Conservation (phyloP, 495 filamentous ascomycete species). For the Pyronema domesticum region DNA sequence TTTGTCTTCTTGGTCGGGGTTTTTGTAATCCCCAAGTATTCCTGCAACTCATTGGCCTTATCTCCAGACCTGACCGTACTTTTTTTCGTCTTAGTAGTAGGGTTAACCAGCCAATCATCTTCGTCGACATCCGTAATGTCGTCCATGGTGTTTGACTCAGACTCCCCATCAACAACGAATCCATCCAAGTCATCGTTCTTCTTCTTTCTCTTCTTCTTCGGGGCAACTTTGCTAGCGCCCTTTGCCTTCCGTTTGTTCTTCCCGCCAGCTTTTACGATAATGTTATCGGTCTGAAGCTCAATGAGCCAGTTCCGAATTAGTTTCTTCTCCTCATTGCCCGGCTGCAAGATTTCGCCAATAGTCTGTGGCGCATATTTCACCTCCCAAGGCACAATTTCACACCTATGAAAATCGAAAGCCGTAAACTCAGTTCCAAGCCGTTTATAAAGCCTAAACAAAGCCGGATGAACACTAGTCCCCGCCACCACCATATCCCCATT, state of each 20-base stretch:
- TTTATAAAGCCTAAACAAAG: conserved; percentile 35
- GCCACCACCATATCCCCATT: conserved; percentile 17
- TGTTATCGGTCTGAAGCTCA: conserved; percentile 50
- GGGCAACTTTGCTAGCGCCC: conserved; percentile 28
- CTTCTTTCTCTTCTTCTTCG: conserved; percentile 50
- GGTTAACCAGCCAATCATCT: conserved; percentile 28
- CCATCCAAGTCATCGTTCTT: conserved; percentile 54
- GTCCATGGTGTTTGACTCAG: conserved; percentile 58
- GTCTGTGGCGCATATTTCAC: conserved; percentile 70
- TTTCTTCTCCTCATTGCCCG: conserved; percentile 42
- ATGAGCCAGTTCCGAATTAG: conserved; percentile 75
- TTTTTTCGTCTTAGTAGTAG: conserved; percentile 31
- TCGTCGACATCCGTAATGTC: conserved; percentile 50
- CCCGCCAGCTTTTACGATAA: conserved; percentile 30
- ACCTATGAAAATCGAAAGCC: conserved; percentile 63
- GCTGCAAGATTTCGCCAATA: conserved; percentile 59
- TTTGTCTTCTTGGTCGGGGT: conserved; percentile 32
- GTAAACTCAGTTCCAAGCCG: conserved; percentile 43
- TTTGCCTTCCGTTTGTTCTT: conserved; percentile 26
- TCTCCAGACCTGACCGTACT: conserved; percentile 48
- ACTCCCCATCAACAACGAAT: conserved; percentile 73
- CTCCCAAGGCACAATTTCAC: conserved; percentile 55
- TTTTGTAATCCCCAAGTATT: conserved; percentile 28
- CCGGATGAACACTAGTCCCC: conserved; percentile 16
- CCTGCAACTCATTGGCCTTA: conserved; percentile 22